Base-by-base conservation (phyloP, 169 alveolate species). In the Eimeria tenella region DNA sequence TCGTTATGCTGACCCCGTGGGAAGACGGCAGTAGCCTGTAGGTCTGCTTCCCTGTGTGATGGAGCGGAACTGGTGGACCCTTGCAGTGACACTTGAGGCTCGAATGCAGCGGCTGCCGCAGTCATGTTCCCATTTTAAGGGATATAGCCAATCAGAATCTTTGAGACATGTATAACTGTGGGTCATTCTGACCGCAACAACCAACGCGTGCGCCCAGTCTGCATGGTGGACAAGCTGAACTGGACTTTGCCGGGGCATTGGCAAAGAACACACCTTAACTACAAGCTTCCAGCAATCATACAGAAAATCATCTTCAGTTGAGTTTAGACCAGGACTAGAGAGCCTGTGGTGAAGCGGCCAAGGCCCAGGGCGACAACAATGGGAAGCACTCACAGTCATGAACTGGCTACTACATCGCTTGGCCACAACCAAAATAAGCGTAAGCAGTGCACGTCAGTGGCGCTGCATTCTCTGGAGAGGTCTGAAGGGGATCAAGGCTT, bases 301-400 rank as follows among this genome's bases (percentile, higher is more conserved):
- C 42, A 31, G 2, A 2, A 31, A 31, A 31, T 1, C 0, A 31
- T 2, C 42, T 31, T 31, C 2, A 31, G 42, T 31, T 31, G 42
- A 1, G 42, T 31, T 31, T 4, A 53, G 56, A 23, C 65, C 23
- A n/a, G 65, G 65, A 17, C 49, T 75, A 49, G 86, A 31, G 50
- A 63, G 13, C 86, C 10, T n/a, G 49, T 31, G 86, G 71, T 56
- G 68, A 52, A 81, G 73, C 68, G 73, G 73, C 73, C 5, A 56
- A 55, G 31, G 58, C 56, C 74, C 23, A 25, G 71, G 55, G 23
- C 68, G 56, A 19, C 74, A 21, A 83, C 90, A 21, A 83, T 83
- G 91, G 91, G 91, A 58, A 15, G 23, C 23, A 25, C 68, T 42
- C 91, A 83, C 5, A 83, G 91, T 13, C 77, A 83, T 49, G 91